Evolutionary conservation across 257 asterid genomes (phyloP).

Genomic region (Primulina eburnea): DNA sequence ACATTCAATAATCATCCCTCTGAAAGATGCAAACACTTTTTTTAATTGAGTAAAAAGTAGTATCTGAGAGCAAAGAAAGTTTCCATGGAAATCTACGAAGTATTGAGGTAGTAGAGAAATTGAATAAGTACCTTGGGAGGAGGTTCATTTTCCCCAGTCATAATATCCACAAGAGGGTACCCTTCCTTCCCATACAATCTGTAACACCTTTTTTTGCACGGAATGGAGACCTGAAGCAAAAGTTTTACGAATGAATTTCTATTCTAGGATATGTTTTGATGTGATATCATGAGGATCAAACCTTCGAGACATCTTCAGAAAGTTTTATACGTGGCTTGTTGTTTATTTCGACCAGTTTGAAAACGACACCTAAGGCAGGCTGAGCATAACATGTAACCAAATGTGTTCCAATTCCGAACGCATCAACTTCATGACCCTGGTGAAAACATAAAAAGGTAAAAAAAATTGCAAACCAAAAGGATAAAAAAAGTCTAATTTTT

Average conservation of each 20-base stretch:
- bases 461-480: not conserved
- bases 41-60: too few species aligned
- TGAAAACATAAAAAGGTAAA: slow-evolving; percentile 2
- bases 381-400: slow-evolving; percentile 98
- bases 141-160: slow-evolving; percentile 87
- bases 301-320: slow-evolving; percentile 97
- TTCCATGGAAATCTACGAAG: not conserved
- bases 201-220: slow-evolving; percentile 93
- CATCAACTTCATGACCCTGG: slow-evolving; percentile 96
- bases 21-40: too few species aligned
- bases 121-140: slow-evolving; percentile 69
- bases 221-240: slow-evolving; percentile 79
- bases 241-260: slow-evolving; percentile 17
- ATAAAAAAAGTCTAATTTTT: too few species aligned
- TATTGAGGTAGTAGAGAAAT: slow-evolving; percentile 12
- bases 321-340: slow-evolving; percentile 94
- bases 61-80: not conserved
- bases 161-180: slow-evolving; percentile 92
- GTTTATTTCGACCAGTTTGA: slow-evolving; percentile 93
- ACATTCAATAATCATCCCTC: too few species aligned
- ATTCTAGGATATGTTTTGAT: slow-evolving; percentile 12
- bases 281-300: slow-evolving; percentile 30
- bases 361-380: slow-evolving; percentile 93
- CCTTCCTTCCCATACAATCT: slow-evolving; percentile 92
- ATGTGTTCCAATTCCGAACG: slow-evolving; percentile 95